Percentiles rank a stretch among this genome's conserved stretches.
Evolutionary conservation across 441 rosid species (phyloP).

Genomic region (Eugenia klotzschiana): DNA sequence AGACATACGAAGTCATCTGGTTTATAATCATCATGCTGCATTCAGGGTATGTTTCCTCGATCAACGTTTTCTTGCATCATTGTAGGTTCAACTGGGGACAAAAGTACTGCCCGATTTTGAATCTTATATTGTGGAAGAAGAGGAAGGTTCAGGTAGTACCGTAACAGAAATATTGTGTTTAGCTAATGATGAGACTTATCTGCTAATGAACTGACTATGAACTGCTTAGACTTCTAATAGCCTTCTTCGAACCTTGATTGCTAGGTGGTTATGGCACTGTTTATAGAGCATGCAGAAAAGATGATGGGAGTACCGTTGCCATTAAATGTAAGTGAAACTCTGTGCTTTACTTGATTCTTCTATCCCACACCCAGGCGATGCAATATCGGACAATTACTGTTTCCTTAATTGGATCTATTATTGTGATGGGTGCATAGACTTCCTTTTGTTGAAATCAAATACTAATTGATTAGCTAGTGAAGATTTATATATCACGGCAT

Average conservation of each 20-base stretch:
- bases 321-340: constrained; percentile 58
- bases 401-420: not conserved
- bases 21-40: not conserved
- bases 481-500: not conserved
- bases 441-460: not conserved
- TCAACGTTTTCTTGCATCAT: constrained; percentile 10
- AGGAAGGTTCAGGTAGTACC: constrained; percentile 74
- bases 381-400: not conserved
- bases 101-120: constrained; percentile 57
- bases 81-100: constrained; percentile 39
- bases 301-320: constrained; percentile 60
- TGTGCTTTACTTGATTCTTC: not conserved
- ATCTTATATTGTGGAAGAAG: constrained; percentile 48
- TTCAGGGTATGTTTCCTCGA: not conserved
- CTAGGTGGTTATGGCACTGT: constrained; percentile 95
- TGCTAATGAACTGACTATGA: not conserved
- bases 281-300: constrained; percentile 60
- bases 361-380: not conserved
- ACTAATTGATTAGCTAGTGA: not conserved
- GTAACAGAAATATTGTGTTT: not conserved
- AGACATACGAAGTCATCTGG: not conserved
- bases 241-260: constrained; percentile 8
- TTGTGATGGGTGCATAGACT: not conserved
- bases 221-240: not conserved
- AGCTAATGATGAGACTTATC: not conserved